Evolutionary conservation across 805 yeast genomes (phyloP), one percentile per base, ranked within the genome.

Genomic region (Starmerella potacharoeniae): DNA sequence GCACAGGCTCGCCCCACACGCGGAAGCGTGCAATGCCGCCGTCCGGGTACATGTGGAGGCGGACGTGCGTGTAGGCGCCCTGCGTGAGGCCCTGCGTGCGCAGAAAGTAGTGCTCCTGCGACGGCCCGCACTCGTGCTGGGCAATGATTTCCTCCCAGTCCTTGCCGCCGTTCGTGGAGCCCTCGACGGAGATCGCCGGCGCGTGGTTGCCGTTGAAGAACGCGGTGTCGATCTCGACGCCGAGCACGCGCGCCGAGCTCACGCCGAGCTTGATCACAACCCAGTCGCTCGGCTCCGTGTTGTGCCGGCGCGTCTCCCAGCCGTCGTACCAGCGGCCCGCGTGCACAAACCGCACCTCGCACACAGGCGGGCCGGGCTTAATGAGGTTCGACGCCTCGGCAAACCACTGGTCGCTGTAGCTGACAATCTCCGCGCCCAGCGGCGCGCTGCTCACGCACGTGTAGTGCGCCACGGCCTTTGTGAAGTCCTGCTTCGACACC

Each of bases 241-340:
- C 98, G 49, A 85, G 76, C 55, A 91, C 68, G 48, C 75, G 75
- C 1, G 97, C 96, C 33, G 84, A 76, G 2, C 86, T 73, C 22
- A 90, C 97, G 17, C 97, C 97, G 68, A 87, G 74, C 66, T 80
- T 78, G 68, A 90, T 71, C 33, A 86, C 74, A 17, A 86, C 96
- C 88, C 93, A 91, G 67, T 91, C 98, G 43, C 85, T 84, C 54
- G 80, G 87, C 54, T 75, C 86, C 1, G 80, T 71, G 69, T 91
- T 91, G 74, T 91, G 98, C 71, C 98, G 78, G 68, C 97, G 77
- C 11, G 97, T 91, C 70, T 91, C 97, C 97, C 97, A 91, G 28
- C 98, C 98, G 63, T 91, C 98, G 67, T 87, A 91, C 96, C 97
- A 91, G 4, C 96, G 96, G 51, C 97, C 97, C 3, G 90, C 79